phyloP scores from a whole-genome alignment of 352 stramenopile species.

The Pythium phragmitis region DNA sequence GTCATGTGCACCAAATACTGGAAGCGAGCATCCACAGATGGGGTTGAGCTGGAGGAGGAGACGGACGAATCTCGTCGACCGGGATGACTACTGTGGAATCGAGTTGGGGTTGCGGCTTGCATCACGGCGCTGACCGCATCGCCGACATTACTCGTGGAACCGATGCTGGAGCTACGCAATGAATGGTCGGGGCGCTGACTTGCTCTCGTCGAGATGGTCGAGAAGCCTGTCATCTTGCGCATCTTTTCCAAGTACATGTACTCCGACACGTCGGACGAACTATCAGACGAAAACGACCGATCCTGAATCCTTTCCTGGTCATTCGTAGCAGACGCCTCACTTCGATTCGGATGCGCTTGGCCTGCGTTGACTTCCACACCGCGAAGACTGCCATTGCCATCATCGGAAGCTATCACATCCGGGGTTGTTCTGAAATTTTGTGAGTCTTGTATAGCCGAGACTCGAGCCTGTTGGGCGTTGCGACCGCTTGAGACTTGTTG shows the following conservation, averaged over 20 bases:
- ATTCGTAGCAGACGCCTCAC: background rate
- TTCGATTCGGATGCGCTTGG: background rate
- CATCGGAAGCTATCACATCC: background rate
- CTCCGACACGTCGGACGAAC: slow-evolving; percentile 25
- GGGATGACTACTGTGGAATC: background rate
- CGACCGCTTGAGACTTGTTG: background rate
- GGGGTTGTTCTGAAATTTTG: background rate
- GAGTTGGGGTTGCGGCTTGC: background rate
- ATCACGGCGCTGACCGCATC: background rate
- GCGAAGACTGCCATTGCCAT: background rate
- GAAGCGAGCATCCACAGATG: slow-evolving; percentile 45
- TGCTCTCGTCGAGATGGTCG: background rate
- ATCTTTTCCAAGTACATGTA: slow-evolving; percentile 23
- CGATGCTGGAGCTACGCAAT: background rate
- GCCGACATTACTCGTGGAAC: background rate
- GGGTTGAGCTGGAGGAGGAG: slow-evolving; percentile 42
- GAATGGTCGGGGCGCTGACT: background rate
- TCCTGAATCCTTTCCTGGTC: slow-evolving; percentile 1
- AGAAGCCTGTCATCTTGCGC: slow-evolving; percentile 6
- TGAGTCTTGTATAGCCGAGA: background rate
- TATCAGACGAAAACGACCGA: slow-evolving; percentile 24
- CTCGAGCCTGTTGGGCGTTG: background rate
- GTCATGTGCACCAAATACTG: slow-evolving; percentile 56
- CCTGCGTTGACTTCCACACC: background rate
- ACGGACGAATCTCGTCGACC: slow-evolving; percentile 13